Evolutionary conservation across 2,329 filamentous ascomycete species (phyloP), one percentile per base, ranked within the genome.

Genomic region (Alternaria sp.): DNA sequence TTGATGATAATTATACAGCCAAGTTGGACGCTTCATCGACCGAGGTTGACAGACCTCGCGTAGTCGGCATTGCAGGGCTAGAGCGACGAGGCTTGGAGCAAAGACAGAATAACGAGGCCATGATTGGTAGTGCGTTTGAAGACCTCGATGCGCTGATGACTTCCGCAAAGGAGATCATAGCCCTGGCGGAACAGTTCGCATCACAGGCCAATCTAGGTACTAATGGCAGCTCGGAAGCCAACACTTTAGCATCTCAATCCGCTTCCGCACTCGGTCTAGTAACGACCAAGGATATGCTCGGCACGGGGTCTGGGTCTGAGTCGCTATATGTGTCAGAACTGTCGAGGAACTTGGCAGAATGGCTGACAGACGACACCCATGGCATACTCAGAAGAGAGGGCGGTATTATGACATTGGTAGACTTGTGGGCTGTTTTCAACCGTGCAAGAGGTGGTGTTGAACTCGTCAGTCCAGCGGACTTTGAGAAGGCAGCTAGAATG

Each of bases 121-220:
- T 97, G 49, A 97, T 99, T 64, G 94, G 94, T 26, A 93, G 87
- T 65, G 93, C 95, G 0, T 99, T 99, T 71, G 94, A 97, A 74
- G 95, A 99, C 72, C 85, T 99, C 0, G 94, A 98, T 74, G 93
- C 95, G 3, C 83, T 99, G 36, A 99, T 98, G 94, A 92, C 93
- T 3, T 97, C 94, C 3, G 95, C 95, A 5, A 97, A 98, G 74
- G 92, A 99, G 74, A 92, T 99, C 48, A 90, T 98, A 50, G 92
- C 93, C 5, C 87, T 99, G 40, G 95, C 95, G 0, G 94, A 98
- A 77, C 88, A 88, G 14, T 94, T 98, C 68, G 88, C 92, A 2
- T 83, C 87, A 11, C 90, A 93, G 71, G 81, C 83, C 0, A 81
- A 82, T 56, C 79, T 82, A 21, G 86, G 84, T 23, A 84, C 83